Percentiles rank a stretch among this genome's conserved stretches.
Evolutionary conservation across 164 flowering plant species (phyloP).

Genomic region (Macadamia tetraphylla): DNA sequence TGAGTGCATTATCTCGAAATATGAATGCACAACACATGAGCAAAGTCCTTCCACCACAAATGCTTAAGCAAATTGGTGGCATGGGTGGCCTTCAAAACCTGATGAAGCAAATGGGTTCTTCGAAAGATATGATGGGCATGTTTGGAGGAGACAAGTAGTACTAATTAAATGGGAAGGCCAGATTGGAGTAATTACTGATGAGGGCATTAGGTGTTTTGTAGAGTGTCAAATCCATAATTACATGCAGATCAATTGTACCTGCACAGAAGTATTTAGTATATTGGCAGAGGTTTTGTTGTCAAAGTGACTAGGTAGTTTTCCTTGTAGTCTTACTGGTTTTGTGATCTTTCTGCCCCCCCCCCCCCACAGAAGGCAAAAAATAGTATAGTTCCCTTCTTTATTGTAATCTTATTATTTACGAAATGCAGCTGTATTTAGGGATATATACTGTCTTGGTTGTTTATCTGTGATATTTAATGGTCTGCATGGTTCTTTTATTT

Average conservation of each 20-base stretch:
- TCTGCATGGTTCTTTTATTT: no score
- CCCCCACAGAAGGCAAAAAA: no score
- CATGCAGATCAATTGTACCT: background rate
- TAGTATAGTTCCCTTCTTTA: no score
- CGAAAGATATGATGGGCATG: conserved; percentile 89
- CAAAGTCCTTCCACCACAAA: conserved; percentile 87
- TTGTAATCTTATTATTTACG: no score
- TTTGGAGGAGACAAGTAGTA: conserved; percentile 61
- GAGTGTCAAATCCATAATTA: background rate
- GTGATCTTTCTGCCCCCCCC: no score
- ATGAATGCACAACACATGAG: conserved; percentile 98
- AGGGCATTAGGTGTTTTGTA: background rate
- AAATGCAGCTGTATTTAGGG: no score
- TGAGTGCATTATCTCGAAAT: conserved; percentile 84
- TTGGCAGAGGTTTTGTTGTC: no score
- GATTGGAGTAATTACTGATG: background rate
- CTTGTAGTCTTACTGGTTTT: no score
- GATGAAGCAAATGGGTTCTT: conserved; percentile 94
- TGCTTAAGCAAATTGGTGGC: conserved; percentile 97
- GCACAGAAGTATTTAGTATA: background rate
- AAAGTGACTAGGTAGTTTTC: background rate
- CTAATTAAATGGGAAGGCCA: background rate
- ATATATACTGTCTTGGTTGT: no score
- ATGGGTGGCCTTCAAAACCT: conserved; percentile 90
- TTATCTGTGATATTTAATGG: no score